These are phyloP conservation scores for Plasmopara halstedii DNA, from an alignment of 352 stramenopile genomes.

Conservation along the genomic window DNA sequence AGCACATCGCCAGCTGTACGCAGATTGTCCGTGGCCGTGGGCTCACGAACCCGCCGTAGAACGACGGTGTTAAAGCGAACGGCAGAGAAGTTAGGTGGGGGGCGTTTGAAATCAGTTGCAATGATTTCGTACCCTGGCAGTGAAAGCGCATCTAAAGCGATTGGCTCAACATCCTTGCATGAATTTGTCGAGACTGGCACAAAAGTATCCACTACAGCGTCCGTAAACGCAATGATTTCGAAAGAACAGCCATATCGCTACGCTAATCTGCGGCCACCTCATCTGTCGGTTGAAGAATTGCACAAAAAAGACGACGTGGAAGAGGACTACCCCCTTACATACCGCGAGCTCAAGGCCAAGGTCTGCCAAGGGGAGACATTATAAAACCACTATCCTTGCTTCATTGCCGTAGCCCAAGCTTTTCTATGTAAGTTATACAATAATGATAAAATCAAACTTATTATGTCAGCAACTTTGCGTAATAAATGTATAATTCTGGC, in stretches of 20 bases:
- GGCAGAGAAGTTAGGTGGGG: constrained; percentile 4
- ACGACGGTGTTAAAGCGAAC: constrained; percentile 3
- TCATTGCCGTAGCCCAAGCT: no score
- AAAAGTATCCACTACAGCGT: constrained; percentile 26
- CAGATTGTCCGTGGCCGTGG: constrained; percentile 7
- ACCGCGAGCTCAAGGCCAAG: constrained; percentile 81
- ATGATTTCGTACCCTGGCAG: constrained; percentile 1
- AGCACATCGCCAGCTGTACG: constrained; percentile 12
- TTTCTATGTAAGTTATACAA: no score
- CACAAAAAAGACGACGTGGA: constrained; percentile 81
- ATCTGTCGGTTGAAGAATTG: constrained; percentile 70
- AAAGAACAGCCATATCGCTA: constrained; percentile 76
- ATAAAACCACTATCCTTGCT: no score
- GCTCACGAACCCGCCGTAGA: constrained; percentile 7
- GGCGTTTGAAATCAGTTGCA: constrained; percentile 5
- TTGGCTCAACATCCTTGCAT: background rate
- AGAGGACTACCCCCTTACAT: constrained; percentile 82
- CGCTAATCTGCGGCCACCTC: constrained; percentile 42
- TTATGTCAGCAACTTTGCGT: no score
- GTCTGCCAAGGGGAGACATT: constrained; percentile 55
- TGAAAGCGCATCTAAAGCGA: constrained; percentile 1
- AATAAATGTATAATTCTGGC: no score
- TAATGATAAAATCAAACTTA: no score
- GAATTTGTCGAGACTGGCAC: background rate
- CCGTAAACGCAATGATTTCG: constrained; percentile 31